Evolutionary conservation across 2,329 filamentous ascomycete species (phyloP), one percentile per base, ranked within the genome.

Genomic region (Sclerotinia spermophila): DNA sequence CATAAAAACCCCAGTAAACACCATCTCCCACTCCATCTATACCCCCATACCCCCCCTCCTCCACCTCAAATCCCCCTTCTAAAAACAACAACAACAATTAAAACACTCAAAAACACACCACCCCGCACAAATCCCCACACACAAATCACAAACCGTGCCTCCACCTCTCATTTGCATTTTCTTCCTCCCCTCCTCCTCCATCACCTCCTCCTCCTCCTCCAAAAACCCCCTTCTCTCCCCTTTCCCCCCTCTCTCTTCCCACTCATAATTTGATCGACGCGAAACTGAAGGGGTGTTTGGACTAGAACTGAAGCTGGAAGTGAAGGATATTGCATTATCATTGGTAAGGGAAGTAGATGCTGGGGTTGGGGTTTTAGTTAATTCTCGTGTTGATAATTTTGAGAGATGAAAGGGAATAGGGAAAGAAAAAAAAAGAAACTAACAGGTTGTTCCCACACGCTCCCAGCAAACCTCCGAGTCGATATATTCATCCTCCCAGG

Each of bases 101-200:
- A 65, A 40, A 40, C 45, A 65, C n/a, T 65, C 62, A 30, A 53
- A 65, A 53, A 40, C 24, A 40, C 62, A 65, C 45, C 21, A 65
- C 0, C 62, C 45, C 61, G 61, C 62, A 27, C 24, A 53, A 53
- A 65, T 40, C 45, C 45, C 62, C 17, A 65, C 45, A 65, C 62
- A 65, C 33, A 65, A 51, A 65, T 30, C 33, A 53, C 62, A 65
- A 40, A 48, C 21, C 5, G 33, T 21, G 1, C 62, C 62, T 1
- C 45, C 62, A 4, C 45, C 61, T 24, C 62, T 40, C 24, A 53
- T 30, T 2, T 11, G 17, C 13, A 5, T 8, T 4, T 27, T 5
- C 17, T n/a, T 10, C 6, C 15, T 2, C n/a, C 30, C 13, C 10
- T 0, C 45, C 10, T 33, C 10, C 2, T 4, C 33, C 21, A 4